Percentiles rank a stretch among this genome's conserved stretches.
Evolutionary conservation across 78 protist species (phyloP).

Genomic region (Cavenderia fasciculata): DNA sequence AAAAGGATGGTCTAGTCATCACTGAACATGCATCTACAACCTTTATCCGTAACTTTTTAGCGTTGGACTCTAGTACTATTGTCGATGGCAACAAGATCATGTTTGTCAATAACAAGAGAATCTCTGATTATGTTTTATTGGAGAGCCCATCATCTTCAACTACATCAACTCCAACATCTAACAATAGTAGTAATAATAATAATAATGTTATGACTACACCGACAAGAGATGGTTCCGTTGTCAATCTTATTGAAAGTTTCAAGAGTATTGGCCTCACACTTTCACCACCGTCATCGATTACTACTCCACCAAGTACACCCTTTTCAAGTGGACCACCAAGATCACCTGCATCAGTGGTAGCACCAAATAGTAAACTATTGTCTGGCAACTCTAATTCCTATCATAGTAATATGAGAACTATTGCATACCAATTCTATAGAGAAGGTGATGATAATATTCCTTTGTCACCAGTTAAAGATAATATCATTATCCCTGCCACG

Average conservation of each 20-base stretch:
- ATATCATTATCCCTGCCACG: not conserved
- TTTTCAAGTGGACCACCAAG: too few species aligned
- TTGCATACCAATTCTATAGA: too few species aligned
- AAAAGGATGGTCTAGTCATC: not conserved
- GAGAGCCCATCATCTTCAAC: not conserved
- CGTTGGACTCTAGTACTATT: not conserved
- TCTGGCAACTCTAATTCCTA: too few species aligned
- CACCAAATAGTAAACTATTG: too few species aligned
- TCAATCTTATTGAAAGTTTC: too few species aligned
- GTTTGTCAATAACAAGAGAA: conserved; percentile 33
- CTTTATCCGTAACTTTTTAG: not conserved
- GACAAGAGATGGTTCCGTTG: too few species aligned
- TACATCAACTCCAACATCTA: not conserved
- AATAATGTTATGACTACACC: too few species aligned
- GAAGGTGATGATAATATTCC: too few species aligned
- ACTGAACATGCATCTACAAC: conserved; percentile 1
- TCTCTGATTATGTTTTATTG: conserved; percentile 21
- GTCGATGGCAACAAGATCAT: conserved; percentile 36
- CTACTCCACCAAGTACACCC: too few species aligned
- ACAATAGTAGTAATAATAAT: not conserved
- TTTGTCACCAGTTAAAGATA: too few species aligned
- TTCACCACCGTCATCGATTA: not conserved
- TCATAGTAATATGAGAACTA: too few species aligned
- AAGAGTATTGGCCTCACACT: not conserved
- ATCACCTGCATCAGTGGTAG: too few species aligned